phyloP scores from a whole-genome alignment of 805 yeast genomes.

The Starmerella gropengiesseri region DNA sequence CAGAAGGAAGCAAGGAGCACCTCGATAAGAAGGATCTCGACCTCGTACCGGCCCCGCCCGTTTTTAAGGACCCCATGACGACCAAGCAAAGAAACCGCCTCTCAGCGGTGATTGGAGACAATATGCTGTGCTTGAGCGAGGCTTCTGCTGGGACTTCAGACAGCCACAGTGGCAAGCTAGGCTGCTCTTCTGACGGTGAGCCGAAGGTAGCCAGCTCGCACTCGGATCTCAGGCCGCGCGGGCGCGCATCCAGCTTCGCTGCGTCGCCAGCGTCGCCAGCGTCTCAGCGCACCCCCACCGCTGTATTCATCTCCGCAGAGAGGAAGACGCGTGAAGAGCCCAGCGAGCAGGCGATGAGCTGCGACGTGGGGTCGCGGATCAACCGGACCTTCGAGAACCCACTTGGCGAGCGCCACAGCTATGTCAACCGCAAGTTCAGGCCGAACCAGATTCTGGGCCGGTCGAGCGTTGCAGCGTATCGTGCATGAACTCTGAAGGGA shows the following conservation, averaged over 20 bases:
- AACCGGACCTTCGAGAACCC: conserved; percentile 14
- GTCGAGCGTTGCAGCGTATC: conserved; percentile 14
- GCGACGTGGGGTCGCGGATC: conserved; percentile 5
- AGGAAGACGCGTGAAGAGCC: conserved; percentile 8
- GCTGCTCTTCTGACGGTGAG: too few relatives aligned
- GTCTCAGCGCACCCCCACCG: background rate
- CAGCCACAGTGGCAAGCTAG: background rate
- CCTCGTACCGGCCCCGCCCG: too few relatives aligned
- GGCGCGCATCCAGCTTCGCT: too few relatives aligned
- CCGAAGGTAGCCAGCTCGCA: too few relatives aligned
- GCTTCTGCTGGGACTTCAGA: background rate
- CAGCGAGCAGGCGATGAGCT: conserved; percentile 8
- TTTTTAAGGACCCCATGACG: conserved; percentile 1
- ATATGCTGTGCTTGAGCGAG: conserved; percentile 5
- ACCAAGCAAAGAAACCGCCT: conserved; percentile 7
- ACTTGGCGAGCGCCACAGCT: conserved; percentile 6
- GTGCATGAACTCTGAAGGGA: background rate
- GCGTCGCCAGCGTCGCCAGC: background rate
- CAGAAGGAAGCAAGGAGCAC: too few relatives aligned
- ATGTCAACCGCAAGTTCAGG: conserved; percentile 8
- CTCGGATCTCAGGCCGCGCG: too few relatives aligned
- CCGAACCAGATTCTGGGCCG: conserved; percentile 6
- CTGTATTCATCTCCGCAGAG: background rate
- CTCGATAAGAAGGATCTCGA: too few relatives aligned
- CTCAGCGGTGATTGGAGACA: conserved; percentile 17